These are phyloP conservation scores for Boletus rex-veris DNA, from an alignment of 768 basidiomycete species.

Conservation along the genomic window DNA sequence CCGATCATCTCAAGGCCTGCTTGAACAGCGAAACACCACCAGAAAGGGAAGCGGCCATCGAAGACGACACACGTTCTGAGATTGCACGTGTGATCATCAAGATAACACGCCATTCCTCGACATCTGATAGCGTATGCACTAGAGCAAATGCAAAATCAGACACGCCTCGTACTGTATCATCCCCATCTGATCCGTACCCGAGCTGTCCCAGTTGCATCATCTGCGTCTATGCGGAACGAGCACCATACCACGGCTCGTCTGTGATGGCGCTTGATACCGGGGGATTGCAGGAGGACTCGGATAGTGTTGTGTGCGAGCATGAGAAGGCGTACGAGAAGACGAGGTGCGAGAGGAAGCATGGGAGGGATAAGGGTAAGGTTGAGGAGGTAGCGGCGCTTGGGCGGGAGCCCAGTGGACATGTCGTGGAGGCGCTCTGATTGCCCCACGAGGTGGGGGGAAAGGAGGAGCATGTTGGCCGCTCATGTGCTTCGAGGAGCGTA, in stretches of 20 bases:
- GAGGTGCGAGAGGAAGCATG: constrained; percentile 7
- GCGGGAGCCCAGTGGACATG: constrained; percentile 31
- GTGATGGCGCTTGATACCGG: constrained; percentile 22
- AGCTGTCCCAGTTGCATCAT: constrained; percentile 11
- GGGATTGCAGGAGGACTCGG: constrained; percentile 2
- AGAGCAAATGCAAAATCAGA: constrained; percentile 24
- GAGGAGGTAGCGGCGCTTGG: constrained; percentile 23
- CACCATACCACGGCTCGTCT: not conserved
- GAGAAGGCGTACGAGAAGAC: constrained; percentile 11
- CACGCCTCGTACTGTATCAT: constrained; percentile 16
- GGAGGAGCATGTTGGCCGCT: constrained; percentile 12
- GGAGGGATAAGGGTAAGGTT: constrained; percentile 28
- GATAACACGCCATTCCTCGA: constrained; percentile 11
- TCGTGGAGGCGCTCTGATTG: constrained; percentile 11
- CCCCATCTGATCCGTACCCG: constrained; percentile 28
- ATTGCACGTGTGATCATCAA: constrained; percentile 22
- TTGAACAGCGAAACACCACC: constrained; percentile 5
- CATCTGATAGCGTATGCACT: constrained; percentile 24
- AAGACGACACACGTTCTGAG: constrained; percentile 1
- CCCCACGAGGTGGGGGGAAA: constrained; percentile 23
- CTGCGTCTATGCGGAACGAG: constrained; percentile 6
- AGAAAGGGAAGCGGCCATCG: constrained; percentile 14
- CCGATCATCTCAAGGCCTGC: constrained; percentile 11
- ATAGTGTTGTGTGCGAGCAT: not conserved
- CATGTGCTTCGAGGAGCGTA: constrained; percentile 6